These are phyloP conservation scores for Iris pallida DNA, from an alignment of 116 monocot genomes.

Conservation along the genomic window DNA sequence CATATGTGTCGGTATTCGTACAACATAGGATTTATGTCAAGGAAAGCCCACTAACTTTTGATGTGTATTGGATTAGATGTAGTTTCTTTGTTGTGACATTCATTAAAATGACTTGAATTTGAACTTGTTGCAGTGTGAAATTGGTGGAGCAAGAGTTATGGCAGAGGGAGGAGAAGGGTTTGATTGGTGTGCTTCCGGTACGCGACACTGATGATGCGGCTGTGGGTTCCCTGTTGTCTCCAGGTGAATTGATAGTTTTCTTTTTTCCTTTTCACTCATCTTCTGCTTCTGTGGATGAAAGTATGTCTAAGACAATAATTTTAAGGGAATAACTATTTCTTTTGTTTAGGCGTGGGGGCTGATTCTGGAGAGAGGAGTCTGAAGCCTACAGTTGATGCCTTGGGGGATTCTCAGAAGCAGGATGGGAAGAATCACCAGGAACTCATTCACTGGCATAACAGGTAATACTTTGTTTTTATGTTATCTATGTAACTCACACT, in stretches of 20 bases:
- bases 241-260: constrained; percentile 31
- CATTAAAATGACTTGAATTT: too few species aligned
- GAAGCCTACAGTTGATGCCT: constrained; percentile 33
- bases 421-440: constrained; percentile 63
- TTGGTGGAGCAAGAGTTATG: constrained; percentile 90
- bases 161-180: constrained; percentile 90
- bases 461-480: constrained; percentile 25
- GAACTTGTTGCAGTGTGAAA: constrained; percentile 61
- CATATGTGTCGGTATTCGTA: too few species aligned
- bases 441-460: constrained; percentile 76
- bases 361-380: constrained; percentile 37
- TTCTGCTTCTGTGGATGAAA: background rate
- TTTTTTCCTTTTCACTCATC: background rate
- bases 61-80: too few species aligned
- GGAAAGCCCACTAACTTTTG: too few species aligned
- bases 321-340: background rate
- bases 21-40: too few species aligned
- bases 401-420: constrained; percentile 59
- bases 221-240: constrained; percentile 43
- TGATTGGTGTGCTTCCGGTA: constrained; percentile 90
- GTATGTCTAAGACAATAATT: background rate
- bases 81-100: too few species aligned
- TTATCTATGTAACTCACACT: background rate
- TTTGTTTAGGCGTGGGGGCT: constrained; percentile 21
- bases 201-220: constrained; percentile 48